phyloP scores from a whole-genome alignment of 495 filamentous ascomycete genomes.

The Lasiosphaeria hispida region DNA sequence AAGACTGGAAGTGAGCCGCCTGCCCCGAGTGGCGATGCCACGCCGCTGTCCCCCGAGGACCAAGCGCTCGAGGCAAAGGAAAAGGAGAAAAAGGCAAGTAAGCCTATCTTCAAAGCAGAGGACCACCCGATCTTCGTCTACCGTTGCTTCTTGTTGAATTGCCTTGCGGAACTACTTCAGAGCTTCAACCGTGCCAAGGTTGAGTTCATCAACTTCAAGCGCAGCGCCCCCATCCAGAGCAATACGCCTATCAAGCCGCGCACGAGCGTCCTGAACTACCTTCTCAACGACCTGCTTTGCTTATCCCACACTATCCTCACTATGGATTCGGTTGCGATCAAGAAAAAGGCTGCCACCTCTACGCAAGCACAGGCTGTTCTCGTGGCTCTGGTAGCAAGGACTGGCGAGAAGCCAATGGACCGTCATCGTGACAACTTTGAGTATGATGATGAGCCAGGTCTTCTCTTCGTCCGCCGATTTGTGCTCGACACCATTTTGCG shows the following conservation, averaged over 20 bases:
- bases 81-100: constrained; percentile 65
- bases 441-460: constrained; percentile 77
- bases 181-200: constrained; percentile 93
- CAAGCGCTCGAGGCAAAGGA: constrained; percentile 31
- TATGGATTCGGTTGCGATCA: constrained; percentile 68
- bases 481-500: constrained; percentile 90
- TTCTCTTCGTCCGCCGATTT: constrained; percentile 89
- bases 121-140: constrained; percentile 96
- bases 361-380: constrained; percentile 80
- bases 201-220: constrained; percentile 98
- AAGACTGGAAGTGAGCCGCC: constrained; percentile 31
- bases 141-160: constrained; percentile 90
- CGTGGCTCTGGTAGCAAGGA: constrained; percentile 83
- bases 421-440: constrained; percentile 52
- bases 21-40: constrained; percentile 20
- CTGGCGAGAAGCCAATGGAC: constrained; percentile 67
- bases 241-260: constrained; percentile 91
- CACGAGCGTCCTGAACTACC: constrained; percentile 88
- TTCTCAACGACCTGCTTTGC: constrained; percentile 82
- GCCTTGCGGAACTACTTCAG: constrained; percentile 86
- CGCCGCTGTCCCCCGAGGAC: constrained; percentile 24
- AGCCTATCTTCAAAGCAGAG: constrained; percentile 81
- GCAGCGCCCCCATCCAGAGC: constrained; percentile 71
- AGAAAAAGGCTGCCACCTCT: constrained; percentile 82
- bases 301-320: constrained; percentile 66